Evolutionary conservation across 257 asterid genomes (phyloP).

Genomic region (Hygrophila difformis): DNA sequence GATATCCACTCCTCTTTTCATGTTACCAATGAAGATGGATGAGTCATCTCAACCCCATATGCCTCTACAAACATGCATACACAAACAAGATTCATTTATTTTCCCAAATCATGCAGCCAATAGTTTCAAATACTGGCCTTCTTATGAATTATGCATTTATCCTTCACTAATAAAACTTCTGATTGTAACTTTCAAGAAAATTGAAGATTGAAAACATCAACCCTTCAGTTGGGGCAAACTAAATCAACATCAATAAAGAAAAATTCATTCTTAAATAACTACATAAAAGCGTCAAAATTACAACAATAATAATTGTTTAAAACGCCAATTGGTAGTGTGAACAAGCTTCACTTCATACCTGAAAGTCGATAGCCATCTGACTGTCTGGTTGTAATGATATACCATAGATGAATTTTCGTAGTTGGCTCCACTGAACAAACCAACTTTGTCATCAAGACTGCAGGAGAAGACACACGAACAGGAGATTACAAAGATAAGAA

Average conservation of each 20-base stretch:
- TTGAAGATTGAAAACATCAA: background rate
- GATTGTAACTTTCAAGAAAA: no score
- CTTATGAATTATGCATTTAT: no score
- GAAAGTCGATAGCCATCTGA: constrained; percentile 72
- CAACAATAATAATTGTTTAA: no score
- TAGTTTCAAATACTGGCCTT: no score
- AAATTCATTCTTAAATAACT: background rate
- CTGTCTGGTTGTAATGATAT: constrained; percentile 56
- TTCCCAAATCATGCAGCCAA: no score
- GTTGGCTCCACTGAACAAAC: constrained; percentile 57
- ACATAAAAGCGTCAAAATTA: background rate
- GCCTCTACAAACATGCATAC: constrained; percentile 40
- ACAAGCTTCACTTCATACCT: constrained; percentile 28
- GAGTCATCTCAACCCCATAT: constrained; percentile 99
- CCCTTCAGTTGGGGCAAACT: background rate
- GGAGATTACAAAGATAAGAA: no score
- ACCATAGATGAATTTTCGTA: constrained; percentile 55
- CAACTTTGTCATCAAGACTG: constrained; percentile 65
- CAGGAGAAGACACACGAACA: constrained; percentile 25
- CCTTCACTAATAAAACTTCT: background rate
- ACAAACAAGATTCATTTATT: no score
- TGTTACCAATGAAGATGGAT: constrained; percentile 62
- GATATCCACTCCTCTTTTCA: constrained; percentile 65
- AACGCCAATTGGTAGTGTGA: no score
- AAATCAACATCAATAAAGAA: background rate